Evolutionary conservation across 495 filamentous ascomycete genomes (phyloP).

Genomic region (Podospora pseudopauciseta): DNA sequence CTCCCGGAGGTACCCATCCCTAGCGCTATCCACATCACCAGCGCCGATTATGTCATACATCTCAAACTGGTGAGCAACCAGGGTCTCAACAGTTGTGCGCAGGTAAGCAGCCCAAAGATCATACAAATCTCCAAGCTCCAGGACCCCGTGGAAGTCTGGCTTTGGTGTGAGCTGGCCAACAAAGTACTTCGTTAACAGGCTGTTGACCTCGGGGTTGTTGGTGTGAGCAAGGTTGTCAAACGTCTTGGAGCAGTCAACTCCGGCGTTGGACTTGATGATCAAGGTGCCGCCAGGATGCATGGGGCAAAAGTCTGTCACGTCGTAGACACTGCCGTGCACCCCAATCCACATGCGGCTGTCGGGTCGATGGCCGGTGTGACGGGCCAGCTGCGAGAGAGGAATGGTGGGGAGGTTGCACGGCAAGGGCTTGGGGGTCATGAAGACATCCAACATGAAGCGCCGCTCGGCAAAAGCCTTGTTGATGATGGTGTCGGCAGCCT

Average conservation of each 20-base stretch:
- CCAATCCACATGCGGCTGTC: slow-evolving; percentile 50
- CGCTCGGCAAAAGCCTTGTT: slow-evolving; percentile 52
- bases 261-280: slow-evolving; percentile 51
- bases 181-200: slow-evolving; percentile 49
- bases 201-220: slow-evolving; percentile 49
- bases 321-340: slow-evolving; percentile 49
- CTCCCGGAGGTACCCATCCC: slow-evolving; percentile 18
- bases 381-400: slow-evolving; percentile 45
- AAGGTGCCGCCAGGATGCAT: slow-evolving; percentile 50
- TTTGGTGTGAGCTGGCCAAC: slow-evolving; percentile 49
- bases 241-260: slow-evolving; percentile 48
- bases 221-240: slow-evolving; percentile 52
- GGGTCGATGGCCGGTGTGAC: slow-evolving; percentile 47
- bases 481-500: slow-evolving; percentile 44
- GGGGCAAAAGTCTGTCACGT: slow-evolving; percentile 48
- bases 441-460: slow-evolving; percentile 53
- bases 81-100: slow-evolving; percentile 44
- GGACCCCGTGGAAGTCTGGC: slow-evolving; percentile 41
- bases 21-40: slow-evolving; percentile 25
- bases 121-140: slow-evolving; percentile 40
- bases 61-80: slow-evolving; percentile 49
- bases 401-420: slow-evolving; percentile 47
- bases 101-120: slow-evolving; percentile 48
- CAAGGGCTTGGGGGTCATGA: slow-evolving; percentile 51
- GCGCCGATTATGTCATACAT: slow-evolving; percentile 48